Evolutionary conservation across 2,329 filamentous ascomycete species (phyloP).

Genomic region (Pseudogymnoascus sp.): DNA sequence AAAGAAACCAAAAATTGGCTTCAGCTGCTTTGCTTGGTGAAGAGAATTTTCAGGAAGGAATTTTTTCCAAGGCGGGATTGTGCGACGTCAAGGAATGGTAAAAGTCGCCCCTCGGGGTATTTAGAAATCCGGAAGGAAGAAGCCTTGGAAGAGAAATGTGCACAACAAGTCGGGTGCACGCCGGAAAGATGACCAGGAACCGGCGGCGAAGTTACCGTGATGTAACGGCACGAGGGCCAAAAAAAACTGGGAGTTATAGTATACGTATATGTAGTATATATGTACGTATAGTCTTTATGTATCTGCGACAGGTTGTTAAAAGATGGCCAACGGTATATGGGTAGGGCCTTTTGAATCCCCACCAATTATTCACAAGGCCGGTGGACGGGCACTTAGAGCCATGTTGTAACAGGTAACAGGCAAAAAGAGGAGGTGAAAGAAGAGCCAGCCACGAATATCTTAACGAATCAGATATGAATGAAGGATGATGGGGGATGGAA

Average conservation of each 20-base stretch:
- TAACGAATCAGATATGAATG: background rate
- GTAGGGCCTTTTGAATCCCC: background rate
- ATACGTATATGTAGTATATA: background rate
- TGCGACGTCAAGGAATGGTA: background rate
- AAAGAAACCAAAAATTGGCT: background rate
- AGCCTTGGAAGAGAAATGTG: background rate
- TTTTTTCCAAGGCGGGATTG: background rate
- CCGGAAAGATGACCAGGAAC: background rate
- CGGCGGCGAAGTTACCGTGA: background rate
- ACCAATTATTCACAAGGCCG: background rate
- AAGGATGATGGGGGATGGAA: background rate
- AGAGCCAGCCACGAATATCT: background rate
- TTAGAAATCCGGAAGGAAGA: background rate
- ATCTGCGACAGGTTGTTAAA: background rate
- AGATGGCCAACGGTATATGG: background rate
- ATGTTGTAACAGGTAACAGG: background rate
- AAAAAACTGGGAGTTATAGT: background rate
- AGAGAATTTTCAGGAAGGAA: background rate
- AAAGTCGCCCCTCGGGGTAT: background rate
- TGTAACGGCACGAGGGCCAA: background rate
- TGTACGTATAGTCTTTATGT: background rate
- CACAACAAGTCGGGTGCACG: background rate
- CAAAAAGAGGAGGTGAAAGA: background rate
- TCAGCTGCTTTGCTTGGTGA: background rate
- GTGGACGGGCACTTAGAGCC: background rate